Percentiles rank a stretch among this genome's conserved stretches.
Conservation (phyloP, 176 grass and related monocot species). For the Elymus sibiricus region DNA sequence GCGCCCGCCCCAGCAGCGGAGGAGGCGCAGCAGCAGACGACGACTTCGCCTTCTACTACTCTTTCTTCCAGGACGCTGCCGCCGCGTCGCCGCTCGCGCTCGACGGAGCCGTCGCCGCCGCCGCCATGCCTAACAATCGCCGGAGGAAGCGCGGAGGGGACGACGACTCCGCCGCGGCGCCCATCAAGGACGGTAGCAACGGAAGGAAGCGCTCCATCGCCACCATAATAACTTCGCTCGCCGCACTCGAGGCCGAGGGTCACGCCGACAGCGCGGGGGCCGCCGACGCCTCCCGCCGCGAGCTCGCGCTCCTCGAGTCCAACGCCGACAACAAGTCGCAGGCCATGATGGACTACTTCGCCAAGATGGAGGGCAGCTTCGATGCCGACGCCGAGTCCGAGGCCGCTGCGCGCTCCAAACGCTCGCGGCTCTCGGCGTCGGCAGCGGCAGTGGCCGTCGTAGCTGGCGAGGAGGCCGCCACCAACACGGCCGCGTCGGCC, state of each 20-base stretch:
- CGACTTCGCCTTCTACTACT: conserved; percentile 77
- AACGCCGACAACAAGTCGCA: conserved; percentile 61
- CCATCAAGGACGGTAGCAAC: background rate
- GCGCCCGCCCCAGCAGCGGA: conserved; percentile 28
- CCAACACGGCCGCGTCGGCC: background rate
- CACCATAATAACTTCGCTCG: conserved; percentile 64
- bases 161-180: background rate
- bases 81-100: background rate
- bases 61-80: conserved; percentile 62
- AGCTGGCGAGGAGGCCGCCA: background rate
- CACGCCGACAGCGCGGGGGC: conserved; percentile 47
- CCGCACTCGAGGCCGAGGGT: conserved; percentile 64
- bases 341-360: conserved; percentile 67
- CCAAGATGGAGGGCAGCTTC: conserved; percentile 69
- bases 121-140: conserved; percentile 56
- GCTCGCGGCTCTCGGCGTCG: conserved; percentile 27
- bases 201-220: conserved; percentile 77
- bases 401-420: conserved; percentile 36
- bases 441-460: conserved; percentile 11
- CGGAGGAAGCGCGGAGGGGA: conserved; percentile 28
- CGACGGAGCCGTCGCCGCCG: conserved; percentile 11
- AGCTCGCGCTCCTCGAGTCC: conserved; percentile 71
- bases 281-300: conserved; percentile 42
- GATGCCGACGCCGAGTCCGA: conserved; percentile 49
- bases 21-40: conserved; percentile 33